phyloP scores from a whole-genome alignment of 2,329 filamentous ascomycete species.

The Curvularia eragrostidis region DNA sequence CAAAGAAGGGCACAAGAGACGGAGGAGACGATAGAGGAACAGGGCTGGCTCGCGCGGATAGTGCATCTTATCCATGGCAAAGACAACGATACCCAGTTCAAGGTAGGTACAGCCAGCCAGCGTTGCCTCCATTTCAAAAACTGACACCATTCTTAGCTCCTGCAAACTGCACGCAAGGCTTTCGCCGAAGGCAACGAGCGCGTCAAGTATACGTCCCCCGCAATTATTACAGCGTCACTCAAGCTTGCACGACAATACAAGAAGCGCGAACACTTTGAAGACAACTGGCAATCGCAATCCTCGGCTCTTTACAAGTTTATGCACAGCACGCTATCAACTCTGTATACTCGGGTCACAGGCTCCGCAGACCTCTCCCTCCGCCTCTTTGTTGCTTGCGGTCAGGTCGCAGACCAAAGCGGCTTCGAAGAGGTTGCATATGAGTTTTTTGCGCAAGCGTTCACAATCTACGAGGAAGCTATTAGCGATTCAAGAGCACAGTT shows the following conservation, averaged over 20 bases:
- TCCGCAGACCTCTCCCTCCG: constrained; percentile 88
- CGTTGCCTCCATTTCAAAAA: background rate
- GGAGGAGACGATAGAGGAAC: constrained; percentile 96
- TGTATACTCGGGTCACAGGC: constrained; percentile 86
- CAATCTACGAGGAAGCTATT: constrained; percentile 95
- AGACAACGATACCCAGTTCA: constrained; percentile 93
- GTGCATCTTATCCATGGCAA: constrained; percentile 84
- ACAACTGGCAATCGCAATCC: constrained; percentile 74
- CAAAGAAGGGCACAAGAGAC: constrained; percentile 83
- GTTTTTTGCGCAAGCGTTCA: constrained; percentile 98
- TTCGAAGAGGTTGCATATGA: constrained; percentile 98
- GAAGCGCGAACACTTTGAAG: constrained; percentile 82
- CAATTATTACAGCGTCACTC: constrained; percentile 86
- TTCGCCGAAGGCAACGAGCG: constrained; percentile 93
- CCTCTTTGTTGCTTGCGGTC: constrained; percentile 88
- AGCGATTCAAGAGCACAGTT: constrained; percentile 97
- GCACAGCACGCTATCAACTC: constrained; percentile 82
- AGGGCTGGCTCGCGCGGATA: constrained; percentile 93
- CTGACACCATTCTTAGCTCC: constrained; percentile 59
- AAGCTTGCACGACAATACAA: constrained; percentile 91
- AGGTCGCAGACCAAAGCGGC: constrained; percentile 87
- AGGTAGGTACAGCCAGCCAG: constrained; percentile 52
- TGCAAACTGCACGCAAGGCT: constrained; percentile 85
- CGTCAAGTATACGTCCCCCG: constrained; percentile 93
- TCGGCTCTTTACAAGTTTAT: constrained; percentile 94